phyloP scores from a whole-genome alignment of 371 early-diverging fungal species.

The Haplosporangium sp. region DNA sequence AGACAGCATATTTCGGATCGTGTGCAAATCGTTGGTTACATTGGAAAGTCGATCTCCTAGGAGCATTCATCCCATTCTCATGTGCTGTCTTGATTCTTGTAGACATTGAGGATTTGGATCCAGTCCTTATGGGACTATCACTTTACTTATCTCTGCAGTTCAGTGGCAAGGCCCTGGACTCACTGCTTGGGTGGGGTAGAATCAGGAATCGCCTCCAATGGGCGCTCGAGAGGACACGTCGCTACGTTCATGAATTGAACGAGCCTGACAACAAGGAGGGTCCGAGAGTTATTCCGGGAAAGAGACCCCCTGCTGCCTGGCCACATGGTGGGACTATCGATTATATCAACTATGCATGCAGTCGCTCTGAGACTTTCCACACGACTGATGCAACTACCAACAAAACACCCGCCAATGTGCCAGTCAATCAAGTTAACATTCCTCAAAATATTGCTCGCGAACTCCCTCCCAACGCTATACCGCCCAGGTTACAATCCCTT shows the following conservation, averaged over 20 bases:
- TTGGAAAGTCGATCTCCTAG: conserved; percentile 52
- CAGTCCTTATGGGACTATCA: conserved; percentile 38
- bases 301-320: conserved; percentile 51
- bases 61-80: conserved; percentile 48
- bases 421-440: not conserved
- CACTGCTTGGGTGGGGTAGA: conserved; percentile 41
- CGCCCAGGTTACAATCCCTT: conserved; percentile 10
- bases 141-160: conserved; percentile 51
- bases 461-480: not conserved
- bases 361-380: conserved; percentile 10
- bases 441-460: not conserved
- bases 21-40: conserved; percentile 56
- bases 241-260: conserved; percentile 34
- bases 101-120: conserved; percentile 33
- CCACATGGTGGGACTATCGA: conserved; percentile 51
- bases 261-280: conserved; percentile 31
- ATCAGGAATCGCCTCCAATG: conserved; percentile 55
- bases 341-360: conserved; percentile 43
- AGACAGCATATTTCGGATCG: conserved; percentile 49
- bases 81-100: conserved; percentile 32
- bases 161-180: conserved; percentile 35
- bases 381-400: not conserved
- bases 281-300: conserved; percentile 14
- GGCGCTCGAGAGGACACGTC: conserved; percentile 53
- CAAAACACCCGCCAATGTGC: conserved; percentile 6